A percentile compares a stretch with the other conserved stretches of the same genome.
These are phyloP conservation scores for Aegilops longissima DNA, from an alignment of 176 grass and related monocot genomes.

Conservation along the genomic window DNA sequence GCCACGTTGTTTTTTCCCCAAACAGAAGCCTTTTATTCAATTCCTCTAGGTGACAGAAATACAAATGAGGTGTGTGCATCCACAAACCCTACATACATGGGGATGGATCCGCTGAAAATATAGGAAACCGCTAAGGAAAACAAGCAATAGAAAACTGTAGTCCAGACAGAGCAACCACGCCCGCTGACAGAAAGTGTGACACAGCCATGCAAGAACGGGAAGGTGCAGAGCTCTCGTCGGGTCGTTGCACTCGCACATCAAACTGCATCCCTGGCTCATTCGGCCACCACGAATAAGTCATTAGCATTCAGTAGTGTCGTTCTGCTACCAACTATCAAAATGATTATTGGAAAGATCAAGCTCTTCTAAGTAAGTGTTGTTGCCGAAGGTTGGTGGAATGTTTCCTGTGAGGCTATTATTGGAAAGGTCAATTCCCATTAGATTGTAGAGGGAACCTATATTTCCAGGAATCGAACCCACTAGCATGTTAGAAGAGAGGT, in stretches of 20 bases:
- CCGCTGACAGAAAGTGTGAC: no score
- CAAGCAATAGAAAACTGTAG: background rate
- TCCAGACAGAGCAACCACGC: background rate
- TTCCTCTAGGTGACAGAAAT: no score
- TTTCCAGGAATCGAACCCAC: background rate
- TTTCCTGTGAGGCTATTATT: background rate
- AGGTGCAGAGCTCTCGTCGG: background rate
- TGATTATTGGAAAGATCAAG: background rate
- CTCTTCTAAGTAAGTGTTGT: background rate
- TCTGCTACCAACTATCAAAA: no score
- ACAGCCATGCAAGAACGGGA: background rate
- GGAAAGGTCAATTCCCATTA: background rate
- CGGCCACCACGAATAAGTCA: background rate
- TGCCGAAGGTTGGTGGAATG: background rate
- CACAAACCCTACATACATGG: background rate
- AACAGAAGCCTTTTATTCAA: no score
- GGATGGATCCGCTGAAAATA: no score
- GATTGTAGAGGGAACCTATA: background rate
- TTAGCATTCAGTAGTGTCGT: background rate
- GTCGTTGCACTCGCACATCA: background rate
- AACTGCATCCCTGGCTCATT: background rate
- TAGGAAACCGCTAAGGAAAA: no score
- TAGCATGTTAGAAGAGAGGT: background rate
- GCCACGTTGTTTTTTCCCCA: no score
- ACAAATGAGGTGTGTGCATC: no score